Percentiles rank a stretch among this genome's conserved stretches.
phyloP scores from a whole-genome alignment of 306 rosid species.

The Fagus crenata region DNA sequence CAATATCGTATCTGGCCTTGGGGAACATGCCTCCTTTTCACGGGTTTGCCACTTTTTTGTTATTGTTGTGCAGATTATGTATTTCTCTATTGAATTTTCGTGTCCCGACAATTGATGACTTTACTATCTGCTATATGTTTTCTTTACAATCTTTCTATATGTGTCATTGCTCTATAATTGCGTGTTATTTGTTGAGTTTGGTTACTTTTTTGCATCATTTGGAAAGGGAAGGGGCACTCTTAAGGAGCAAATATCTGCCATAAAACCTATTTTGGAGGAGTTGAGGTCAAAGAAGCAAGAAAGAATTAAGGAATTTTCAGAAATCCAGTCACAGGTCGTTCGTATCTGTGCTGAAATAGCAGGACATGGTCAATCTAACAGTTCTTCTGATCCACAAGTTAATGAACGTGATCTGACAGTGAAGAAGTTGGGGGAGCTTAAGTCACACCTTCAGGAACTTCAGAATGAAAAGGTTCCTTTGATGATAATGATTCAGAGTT shows the following conservation, averaged over 20 bases:
- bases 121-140: background rate
- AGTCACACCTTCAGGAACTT: slow-evolving; percentile 74
- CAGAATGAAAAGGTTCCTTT: slow-evolving; percentile 70
- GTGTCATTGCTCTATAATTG: background rate
- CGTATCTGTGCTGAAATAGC: slow-evolving; percentile 73
- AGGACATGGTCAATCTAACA: slow-evolving; percentile 41
- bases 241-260: slow-evolving; percentile 58
- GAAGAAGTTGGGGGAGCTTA: slow-evolving; percentile 70
- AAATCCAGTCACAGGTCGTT: slow-evolving; percentile 59
- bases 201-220: slow-evolving; percentile 30
- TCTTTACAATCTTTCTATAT: background rate
- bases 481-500: slow-evolving; percentile 13
- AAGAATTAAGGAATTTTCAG: slow-evolving; percentile 57
- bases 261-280: slow-evolving; percentile 66
- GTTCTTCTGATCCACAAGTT: slow-evolving; percentile 39
- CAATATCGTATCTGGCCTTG: slow-evolving; percentile 55
- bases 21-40: slow-evolving; percentile 53
- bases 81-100: background rate
- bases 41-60: slow-evolving; percentile 39
- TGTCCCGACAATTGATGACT: background rate
- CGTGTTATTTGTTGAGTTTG: slow-evolving; percentile 23
- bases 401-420: slow-evolving; percentile 51
- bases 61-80: background rate
- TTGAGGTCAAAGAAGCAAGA: slow-evolving; percentile 69
- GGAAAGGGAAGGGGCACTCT: slow-evolving; percentile 73